Evolutionary conservation across 306 rosid genomes (phyloP).

Genomic region (Herpetospermum pedunculosum): DNA sequence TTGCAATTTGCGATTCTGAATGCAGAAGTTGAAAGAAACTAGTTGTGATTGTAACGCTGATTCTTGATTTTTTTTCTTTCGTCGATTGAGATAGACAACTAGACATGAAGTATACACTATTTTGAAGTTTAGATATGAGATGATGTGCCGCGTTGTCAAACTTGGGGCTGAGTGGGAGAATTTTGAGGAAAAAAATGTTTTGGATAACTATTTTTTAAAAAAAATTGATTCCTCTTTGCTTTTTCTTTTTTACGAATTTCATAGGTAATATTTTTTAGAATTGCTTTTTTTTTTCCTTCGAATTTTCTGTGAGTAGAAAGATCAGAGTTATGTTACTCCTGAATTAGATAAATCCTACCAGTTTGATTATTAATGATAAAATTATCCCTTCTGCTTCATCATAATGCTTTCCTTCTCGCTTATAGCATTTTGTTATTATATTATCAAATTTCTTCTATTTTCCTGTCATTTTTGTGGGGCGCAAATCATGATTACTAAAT

Average conservation of each 20-base stretch:
- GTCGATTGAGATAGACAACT: background rate
- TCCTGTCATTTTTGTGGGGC: background rate
- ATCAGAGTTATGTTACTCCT: background rate
- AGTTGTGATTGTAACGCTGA: constrained; percentile 4
- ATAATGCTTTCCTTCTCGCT: no score
- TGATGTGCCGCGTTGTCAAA: background rate
- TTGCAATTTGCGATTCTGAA: background rate
- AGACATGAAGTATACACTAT: background rate
- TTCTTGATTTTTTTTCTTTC: background rate
- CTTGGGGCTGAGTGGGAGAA: background rate
- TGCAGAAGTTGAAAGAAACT: background rate
- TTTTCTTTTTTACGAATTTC: background rate
- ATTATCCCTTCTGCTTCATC: no score
- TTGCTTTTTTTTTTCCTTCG: background rate
- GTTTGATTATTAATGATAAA: background rate
- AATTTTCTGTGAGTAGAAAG: background rate
- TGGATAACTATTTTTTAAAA: background rate
- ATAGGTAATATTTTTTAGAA: no score
- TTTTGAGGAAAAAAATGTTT: background rate
- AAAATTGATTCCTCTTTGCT: background rate
- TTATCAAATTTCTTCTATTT: background rate
- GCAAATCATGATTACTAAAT: background rate
- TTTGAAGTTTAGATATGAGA: constrained; percentile 5
- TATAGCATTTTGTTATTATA: no score
- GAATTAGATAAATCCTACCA: background rate